Base-by-base conservation (phyloP, 768 basidiomycete species). In the Leccinum truebloodii region DNA sequence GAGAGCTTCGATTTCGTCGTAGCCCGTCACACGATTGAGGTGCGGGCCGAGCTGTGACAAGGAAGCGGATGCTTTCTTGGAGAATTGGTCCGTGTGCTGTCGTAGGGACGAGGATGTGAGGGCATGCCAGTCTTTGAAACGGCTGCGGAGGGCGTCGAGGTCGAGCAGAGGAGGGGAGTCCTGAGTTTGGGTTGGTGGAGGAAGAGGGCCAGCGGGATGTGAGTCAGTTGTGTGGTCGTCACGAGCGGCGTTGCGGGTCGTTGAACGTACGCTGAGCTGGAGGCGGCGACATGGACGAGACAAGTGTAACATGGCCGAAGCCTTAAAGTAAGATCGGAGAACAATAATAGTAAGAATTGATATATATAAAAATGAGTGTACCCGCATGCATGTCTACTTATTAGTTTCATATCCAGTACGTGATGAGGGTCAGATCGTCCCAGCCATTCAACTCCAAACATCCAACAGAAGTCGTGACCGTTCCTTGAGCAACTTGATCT, bases 401-500 rank as follows among this genome's bases (percentile, higher is more conserved):
- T 59, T 59, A 63, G 61, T 59, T 59, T 14, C 59, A 62, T 52
- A 64, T 58, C 48, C 49, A 57, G 54, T 54, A 54, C 46, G n/a
- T 35, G 44, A 28, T 59, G 8, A 3, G 35, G 58, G 35, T 3
- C 28, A 55, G 6, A 32, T 26, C 22, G 13, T n/a, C n/a, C 10
- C n/a, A 41, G 35, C 48, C n/a, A 9, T 74, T 77, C 77, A 93
- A 77, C 90, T 92, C 92, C 92, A 94, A 63, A 94, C 93, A 75
- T 95, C 94, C 64, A 92, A 74, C 80, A 95, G 81, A 63, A 95
- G 80, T 65, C 94, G 79, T 60, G 90, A 93, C 54, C 94, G 83
- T 75, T 98, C 97, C 82, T 99, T 99, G 76, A 99, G 79, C 67
- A 94, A 76, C 78, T 98, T 99, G 63, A 97, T 75, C 80, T 98